These are phyloP conservation scores for Boletus rufocinnamomeus DNA, from an alignment of 768 basidiomycete species.

Conservation along the genomic window DNA sequence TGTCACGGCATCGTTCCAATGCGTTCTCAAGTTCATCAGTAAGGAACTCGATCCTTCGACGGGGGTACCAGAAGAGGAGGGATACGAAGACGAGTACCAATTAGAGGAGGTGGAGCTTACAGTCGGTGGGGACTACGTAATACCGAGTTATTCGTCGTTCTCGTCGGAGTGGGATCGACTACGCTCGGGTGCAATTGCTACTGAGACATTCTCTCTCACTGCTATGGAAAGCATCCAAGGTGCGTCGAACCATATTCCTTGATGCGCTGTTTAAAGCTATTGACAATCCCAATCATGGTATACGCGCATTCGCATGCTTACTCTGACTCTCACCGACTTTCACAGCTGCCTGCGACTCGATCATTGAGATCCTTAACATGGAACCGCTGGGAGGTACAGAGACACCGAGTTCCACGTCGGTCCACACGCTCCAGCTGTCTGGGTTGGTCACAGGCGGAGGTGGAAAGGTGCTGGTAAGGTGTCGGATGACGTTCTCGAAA, in stretches of 20 bases:
- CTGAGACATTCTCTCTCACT: conserved; percentile 91
- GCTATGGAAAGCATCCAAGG: conserved; percentile 94
- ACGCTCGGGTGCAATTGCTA: conserved; percentile 71
- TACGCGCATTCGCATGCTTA: conserved; percentile 15
- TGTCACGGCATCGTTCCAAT: conserved; percentile 81
- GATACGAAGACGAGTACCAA: conserved; percentile 99
- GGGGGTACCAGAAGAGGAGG: conserved; percentile 94
- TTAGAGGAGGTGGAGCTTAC: conserved; percentile 94
- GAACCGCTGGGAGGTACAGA: conserved; percentile 93
- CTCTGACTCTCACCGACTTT: conserved; percentile 10
- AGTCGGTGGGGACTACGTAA: conserved; percentile 91
- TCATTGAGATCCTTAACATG: conserved; percentile 96
- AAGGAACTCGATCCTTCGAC: conserved; percentile 97
- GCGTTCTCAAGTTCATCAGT: conserved; percentile 90
- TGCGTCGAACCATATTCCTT: conserved; percentile 39
- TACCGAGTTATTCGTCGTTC: conserved; percentile 94
- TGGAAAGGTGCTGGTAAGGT: conserved; percentile 93
- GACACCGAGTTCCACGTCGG: conserved; percentile 73
- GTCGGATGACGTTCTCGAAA: conserved; percentile 92
- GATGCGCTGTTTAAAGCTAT: conserved; percentile 13
- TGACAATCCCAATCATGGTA: conserved; percentile 23
- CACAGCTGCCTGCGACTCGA: conserved; percentile 92
- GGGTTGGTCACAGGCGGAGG: conserved; percentile 90
- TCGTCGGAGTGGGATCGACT: conserved; percentile 94
- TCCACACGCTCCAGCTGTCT: conserved; percentile 93